Conservation (phyloP, 768 basidiomycete genomes). For the Boletellus emodensis region DNA sequence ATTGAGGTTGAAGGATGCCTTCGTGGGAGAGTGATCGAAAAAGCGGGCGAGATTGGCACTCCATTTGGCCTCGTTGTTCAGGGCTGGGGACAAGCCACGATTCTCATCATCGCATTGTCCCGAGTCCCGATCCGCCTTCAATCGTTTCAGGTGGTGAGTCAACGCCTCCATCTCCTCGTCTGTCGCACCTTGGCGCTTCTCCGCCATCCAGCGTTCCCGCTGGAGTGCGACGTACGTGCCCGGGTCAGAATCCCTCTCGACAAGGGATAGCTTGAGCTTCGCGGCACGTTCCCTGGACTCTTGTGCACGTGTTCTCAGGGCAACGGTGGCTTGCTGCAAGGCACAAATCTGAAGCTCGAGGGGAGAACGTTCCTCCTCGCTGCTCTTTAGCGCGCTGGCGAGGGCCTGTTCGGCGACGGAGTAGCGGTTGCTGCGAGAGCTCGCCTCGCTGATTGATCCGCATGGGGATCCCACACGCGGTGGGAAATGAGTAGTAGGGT, state of each 20-base stretch:
- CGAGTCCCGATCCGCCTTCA: conserved; percentile 27
- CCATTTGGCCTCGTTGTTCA: conserved; percentile 25
- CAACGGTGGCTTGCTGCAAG: conserved; percentile 41
- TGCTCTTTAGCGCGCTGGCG: conserved; percentile 31
- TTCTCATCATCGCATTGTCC: conserved; percentile 15
- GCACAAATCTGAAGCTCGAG: conserved; percentile 46
- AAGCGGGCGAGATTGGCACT: conserved; percentile 39
- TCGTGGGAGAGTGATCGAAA: conserved; percentile 34
- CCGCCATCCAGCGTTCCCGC: conserved; percentile 49
- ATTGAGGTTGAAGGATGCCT: conserved; percentile 30
- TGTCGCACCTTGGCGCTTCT: conserved; percentile 38
- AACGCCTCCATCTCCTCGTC: conserved; percentile 36
- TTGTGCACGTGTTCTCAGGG: conserved; percentile 41
- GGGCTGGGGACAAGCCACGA: conserved; percentile 13
- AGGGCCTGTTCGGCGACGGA: conserved; percentile 43
- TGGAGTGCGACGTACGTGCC: conserved; percentile 36
- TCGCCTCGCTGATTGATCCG: conserved; percentile 27
- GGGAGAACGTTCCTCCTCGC: conserved; percentile 33
- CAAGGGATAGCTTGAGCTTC: conserved; percentile 37
- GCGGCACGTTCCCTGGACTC: conserved; percentile 43
- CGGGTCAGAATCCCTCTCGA: conserved; percentile 38
- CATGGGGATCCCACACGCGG: conserved; percentile 16
- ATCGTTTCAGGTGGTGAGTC: conserved; percentile 32
- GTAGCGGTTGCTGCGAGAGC: conserved; percentile 40
- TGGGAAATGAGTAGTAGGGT: conserved; percentile 9